Conservation (phyloP, 495 filamentous ascomycete species). For the Aspergillus carlsbadensis region DNA sequence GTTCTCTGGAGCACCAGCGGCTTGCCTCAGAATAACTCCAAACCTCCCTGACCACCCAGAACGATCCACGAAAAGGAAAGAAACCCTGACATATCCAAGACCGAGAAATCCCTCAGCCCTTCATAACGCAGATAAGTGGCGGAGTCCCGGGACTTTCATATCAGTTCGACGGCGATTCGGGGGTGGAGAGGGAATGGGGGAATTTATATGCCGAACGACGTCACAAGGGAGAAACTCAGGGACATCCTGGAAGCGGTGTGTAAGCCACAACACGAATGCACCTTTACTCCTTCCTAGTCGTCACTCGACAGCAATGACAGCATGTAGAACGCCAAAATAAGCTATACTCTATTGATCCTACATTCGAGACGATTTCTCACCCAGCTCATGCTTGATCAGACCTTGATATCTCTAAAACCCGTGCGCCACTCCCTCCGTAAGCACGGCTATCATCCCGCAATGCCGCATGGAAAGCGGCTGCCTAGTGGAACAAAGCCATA, state of each 20-base stretch:
- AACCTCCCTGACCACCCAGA: constrained; percentile 30
- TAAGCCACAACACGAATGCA: constrained; percentile 1
- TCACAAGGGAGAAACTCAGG: constrained; percentile 19
- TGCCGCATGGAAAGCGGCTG: constrained; percentile 19
- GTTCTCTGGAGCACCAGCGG: not conserved
- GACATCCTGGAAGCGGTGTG: constrained; percentile 20
- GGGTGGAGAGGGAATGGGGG: constrained; percentile 3
- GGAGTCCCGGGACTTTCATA: constrained; percentile 14
- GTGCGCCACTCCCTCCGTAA: constrained; percentile 6
- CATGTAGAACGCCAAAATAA: not conserved
- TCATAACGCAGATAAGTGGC: not conserved
- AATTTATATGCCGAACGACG: constrained; percentile 16
- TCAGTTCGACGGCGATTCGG: not conserved
- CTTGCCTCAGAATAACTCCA: constrained; percentile 24
- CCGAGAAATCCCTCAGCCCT: constrained; percentile 11
- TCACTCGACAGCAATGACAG: not conserved
- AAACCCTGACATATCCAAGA: constrained; percentile 28
- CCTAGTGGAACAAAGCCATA: constrained; percentile 19
- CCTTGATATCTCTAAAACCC: not conserved
- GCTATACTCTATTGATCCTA: not conserved
- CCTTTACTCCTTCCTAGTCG: not conserved
- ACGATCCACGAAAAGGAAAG: constrained; percentile 20
- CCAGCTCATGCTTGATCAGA: not conserved
- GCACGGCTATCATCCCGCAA: constrained; percentile 14
- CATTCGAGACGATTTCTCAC: not conserved